Evolutionary conservation across 805 yeast genomes (phyloP), one percentile per base, ranked within the genome.

Genomic region (Metschnikowia gelsemii): DNA sequence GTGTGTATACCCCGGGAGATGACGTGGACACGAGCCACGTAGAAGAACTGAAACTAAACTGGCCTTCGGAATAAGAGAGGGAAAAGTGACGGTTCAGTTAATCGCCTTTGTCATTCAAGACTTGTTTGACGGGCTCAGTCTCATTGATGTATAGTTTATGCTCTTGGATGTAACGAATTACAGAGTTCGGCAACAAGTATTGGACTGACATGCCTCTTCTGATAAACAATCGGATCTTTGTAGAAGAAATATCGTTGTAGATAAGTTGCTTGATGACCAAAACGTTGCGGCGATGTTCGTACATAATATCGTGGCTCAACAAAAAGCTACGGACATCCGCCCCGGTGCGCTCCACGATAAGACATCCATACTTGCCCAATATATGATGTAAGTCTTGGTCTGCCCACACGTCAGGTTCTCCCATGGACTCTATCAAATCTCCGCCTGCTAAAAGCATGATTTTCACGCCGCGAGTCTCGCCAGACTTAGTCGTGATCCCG

Each of bases 331-430:
- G 78, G 38, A 93, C 99, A 65, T 93, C 99, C 8, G 93, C 75
- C 5, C 99, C 99, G 0, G 99, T 91, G 54, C 99, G 76, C 70
- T 93, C 99, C 17, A 93, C 96, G 36, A 93, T 93, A 48, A 93
- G 70, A 68, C 99, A 93, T 2, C 99, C 99, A 63, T 93, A 93
- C 47, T 86, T 83, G 20, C 99, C 99, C 52, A 93, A 73, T 34
- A 93, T 93, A 61, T 93, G 99, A 56, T 89, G 95, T 55, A 93
- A 72, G 64, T 93, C 99, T 43, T 77, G 84, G 61, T 91, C 98
- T 1, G 96, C 96, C 99, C 99, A 93, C 27, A 93, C 99, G 56
- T 91, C 93, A 17, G 99, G 98, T 64, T 93, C 99, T n/a, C 99
- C 99, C 98, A 93, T 93, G 32, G 95, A 83, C 63, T 93, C 99